phyloP scores from a whole-genome alignment of 495 filamentous ascomycete species.

The Acidiella bohemica region DNA sequence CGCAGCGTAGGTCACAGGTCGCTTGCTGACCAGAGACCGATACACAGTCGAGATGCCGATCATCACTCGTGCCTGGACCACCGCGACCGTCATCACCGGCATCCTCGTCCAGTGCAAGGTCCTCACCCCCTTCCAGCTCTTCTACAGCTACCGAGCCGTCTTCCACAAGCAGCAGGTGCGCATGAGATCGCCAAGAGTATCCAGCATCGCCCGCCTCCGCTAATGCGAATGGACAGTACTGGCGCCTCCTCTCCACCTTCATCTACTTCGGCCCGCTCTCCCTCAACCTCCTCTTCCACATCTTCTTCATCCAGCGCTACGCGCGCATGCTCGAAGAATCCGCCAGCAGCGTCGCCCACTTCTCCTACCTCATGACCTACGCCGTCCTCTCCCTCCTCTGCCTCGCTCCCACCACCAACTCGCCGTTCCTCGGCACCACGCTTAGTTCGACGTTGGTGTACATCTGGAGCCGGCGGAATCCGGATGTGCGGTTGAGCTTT shows the following conservation, averaged over 20 bases:
- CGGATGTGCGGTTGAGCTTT: constrained; percentile 80
- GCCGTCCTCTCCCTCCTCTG: constrained; percentile 59
- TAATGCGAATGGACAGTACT: constrained; percentile 50
- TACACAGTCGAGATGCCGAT: constrained; percentile 95
- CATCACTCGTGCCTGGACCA: constrained; percentile 92
- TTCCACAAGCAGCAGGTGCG: constrained; percentile 76
- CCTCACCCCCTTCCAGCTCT: constrained; percentile 81
- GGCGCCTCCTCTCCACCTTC: constrained; percentile 89
- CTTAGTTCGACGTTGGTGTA: constrained; percentile 89
- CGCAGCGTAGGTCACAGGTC: too few relatives aligned
- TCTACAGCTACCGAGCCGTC: constrained; percentile 88
- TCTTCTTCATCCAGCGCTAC: constrained; percentile 97
- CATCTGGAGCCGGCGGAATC: constrained; percentile 93
- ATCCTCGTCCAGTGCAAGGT: constrained; percentile 86
- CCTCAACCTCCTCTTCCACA: constrained; percentile 91
- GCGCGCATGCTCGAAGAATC: constrained; percentile 90
- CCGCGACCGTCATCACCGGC: constrained; percentile 76
- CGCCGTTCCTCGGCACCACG: constrained; percentile 84
- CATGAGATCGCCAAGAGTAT: neutral
- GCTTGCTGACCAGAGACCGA: too few relatives aligned
- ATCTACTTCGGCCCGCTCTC: constrained; percentile 92
- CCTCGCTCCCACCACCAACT: constrained; percentile 70
- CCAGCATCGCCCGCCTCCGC: neutral
- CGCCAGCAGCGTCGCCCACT: constrained; percentile 80
- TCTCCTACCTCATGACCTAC: constrained; percentile 86